These are phyloP conservation scores for Aureobasidium uvarum DNA, from an alignment of 2,329 filamentous ascomycete species.

Conservation along the genomic window DNA sequence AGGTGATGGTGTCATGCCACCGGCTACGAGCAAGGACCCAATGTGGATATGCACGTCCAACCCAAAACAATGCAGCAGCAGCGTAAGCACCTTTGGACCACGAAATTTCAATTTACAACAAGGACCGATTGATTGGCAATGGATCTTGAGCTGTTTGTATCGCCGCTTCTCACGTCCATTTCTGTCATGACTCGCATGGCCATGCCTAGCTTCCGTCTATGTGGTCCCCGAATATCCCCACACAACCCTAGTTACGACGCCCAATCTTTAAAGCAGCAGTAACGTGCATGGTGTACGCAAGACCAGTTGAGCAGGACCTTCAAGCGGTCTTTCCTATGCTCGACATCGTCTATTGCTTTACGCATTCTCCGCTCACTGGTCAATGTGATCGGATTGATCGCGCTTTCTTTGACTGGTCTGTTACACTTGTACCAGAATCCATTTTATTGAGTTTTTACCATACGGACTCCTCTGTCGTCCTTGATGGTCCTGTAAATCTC, in stretches of 20 bases:
- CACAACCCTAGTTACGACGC: constrained; percentile 7
- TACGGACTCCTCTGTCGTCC: background rate
- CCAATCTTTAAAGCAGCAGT: background rate
- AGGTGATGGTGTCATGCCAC: background rate
- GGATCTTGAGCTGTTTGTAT: background rate
- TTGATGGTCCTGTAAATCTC: background rate
- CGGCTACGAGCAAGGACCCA: background rate
- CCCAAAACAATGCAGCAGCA: background rate
- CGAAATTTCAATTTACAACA: background rate
- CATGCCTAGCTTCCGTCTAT: background rate
- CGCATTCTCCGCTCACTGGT: background rate
- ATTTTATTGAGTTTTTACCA: constrained; percentile 1
- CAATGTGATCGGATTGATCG: background rate
- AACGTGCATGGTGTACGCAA: background rate
- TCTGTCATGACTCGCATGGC: constrained; percentile 1
- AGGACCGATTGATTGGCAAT: background rate
- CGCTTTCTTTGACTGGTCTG: background rate
- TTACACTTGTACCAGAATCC: background rate
- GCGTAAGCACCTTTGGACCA: background rate
- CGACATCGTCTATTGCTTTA: background rate
- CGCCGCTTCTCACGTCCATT: background rate
- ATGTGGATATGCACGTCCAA: constrained; percentile 3
- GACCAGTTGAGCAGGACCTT: background rate
- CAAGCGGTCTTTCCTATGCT: background rate
- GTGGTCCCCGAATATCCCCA: background rate